A percentile compares a stretch with the other conserved stretches of the same genome.
Conservation (phyloP, 2,329 filamentous ascomycete species). For the Leptographium radiaticola region DNA sequence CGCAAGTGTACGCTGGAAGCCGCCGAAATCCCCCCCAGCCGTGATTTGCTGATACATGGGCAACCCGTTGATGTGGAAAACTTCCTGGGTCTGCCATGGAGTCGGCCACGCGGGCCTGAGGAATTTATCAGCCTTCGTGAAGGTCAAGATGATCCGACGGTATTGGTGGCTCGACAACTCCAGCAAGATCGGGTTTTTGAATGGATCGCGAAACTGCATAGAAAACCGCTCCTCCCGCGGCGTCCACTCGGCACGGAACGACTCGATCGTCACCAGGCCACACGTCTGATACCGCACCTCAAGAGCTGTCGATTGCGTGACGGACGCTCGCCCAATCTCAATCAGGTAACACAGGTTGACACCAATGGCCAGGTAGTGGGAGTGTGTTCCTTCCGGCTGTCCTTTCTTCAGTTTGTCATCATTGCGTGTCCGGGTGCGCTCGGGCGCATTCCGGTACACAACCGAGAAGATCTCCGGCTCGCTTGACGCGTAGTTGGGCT, state of each 20-base stretch:
- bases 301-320: slow-evolving; percentile 28
- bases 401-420: slow-evolving; percentile 30
- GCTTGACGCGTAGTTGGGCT: slow-evolving; percentile 23
- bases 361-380: slow-evolving; percentile 42
- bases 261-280: slow-evolving; percentile 38
- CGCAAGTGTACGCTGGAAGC: slow-evolving; percentile 39
- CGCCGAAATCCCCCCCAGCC: slow-evolving; percentile 38
- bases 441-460: slow-evolving; percentile 30
- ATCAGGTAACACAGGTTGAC: slow-evolving; percentile 39
- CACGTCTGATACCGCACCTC: slow-evolving; percentile 35
- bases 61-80: slow-evolving; percentile 40
- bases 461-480: slow-evolving; percentile 38
- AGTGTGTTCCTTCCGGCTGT: slow-evolving; percentile 32
- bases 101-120: slow-evolving; percentile 47
- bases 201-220: slow-evolving; percentile 35
- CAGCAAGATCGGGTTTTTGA: slow-evolving; percentile 15
- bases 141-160: slow-evolving; percentile 37
- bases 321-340: slow-evolving; percentile 33
- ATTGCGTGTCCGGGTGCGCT: slow-evolving; percentile 16
- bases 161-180: slow-evolving; percentile 42
- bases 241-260: slow-evolving; percentile 35
- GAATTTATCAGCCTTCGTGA: slow-evolving; percentile 40
- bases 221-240: slow-evolving; percentile 43
- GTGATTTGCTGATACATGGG: slow-evolving; percentile 39
- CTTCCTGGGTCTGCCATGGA: slow-evolving; percentile 33